phyloP scores from a whole-genome alignment of 2,329 filamentous ascomycete genomes.

The Tolypocladium paradoxum region DNA sequence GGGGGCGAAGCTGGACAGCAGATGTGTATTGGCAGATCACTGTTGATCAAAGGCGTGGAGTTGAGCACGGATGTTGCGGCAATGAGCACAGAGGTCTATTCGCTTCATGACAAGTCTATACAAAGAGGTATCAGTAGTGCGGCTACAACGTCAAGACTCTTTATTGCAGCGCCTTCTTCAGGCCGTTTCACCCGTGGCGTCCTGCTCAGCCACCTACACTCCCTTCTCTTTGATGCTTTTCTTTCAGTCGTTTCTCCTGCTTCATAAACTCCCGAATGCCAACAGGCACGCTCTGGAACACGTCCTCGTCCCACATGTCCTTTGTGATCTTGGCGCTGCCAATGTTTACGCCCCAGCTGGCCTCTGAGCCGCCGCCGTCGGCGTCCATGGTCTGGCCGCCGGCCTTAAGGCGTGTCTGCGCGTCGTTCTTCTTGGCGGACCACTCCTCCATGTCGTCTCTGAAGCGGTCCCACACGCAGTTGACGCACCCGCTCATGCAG shows the following conservation, averaged over 20 bases:
- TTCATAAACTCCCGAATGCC: conserved; percentile 97
- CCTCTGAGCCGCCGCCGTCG: conserved; percentile 65
- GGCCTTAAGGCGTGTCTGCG: conserved; percentile 39
- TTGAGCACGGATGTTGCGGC: neutral
- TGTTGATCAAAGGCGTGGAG: neutral
- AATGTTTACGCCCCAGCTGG: conserved; percentile 45
- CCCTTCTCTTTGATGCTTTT: conserved; percentile 55
- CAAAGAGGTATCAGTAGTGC: neutral
- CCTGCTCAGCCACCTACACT: conserved; percentile 27
- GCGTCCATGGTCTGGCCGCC: conserved; percentile 57
- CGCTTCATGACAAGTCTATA: neutral
- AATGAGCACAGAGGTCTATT: neutral
- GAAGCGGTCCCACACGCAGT: conserved; percentile 92
- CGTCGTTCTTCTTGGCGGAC: conserved; percentile 55
- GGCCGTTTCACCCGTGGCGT: neutral
- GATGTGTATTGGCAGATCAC: neutral
- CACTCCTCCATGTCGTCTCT: conserved; percentile 89
- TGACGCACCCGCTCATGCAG: conserved; percentile 97
- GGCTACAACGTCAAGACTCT: neutral
- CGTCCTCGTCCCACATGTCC: conserved; percentile 50
- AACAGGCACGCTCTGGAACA: conserved; percentile 76
- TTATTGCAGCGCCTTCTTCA: neutral
- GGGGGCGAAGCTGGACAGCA: neutral
- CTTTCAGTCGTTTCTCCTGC: conserved; percentile 81
- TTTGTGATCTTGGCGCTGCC: conserved; percentile 31